Evolutionary conservation across 1,139 yeast species (phyloP).

Genomic region (Nadsonia commutata): DNA sequence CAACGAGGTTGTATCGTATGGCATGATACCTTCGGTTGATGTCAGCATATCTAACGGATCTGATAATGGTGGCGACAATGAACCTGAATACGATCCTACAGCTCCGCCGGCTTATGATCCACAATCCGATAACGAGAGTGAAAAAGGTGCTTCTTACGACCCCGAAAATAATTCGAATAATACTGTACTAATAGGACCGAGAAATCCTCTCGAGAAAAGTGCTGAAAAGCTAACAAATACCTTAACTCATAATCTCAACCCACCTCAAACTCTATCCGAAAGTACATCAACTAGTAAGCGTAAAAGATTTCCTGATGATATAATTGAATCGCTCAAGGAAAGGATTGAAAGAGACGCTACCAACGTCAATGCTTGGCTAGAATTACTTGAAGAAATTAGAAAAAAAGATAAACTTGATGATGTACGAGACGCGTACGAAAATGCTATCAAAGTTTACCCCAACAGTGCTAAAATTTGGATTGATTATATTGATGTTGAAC

Average conservation of each 20-base stretch:
- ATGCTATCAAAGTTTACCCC: constrained; percentile 51
- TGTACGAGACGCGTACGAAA: constrained; percentile 43
- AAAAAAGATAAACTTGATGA: constrained; percentile 50
- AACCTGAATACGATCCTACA: not conserved
- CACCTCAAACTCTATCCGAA: not conserved
- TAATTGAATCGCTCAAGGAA: constrained; percentile 46
- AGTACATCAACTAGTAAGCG: constrained; percentile 13
- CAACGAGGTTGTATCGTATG: not conserved
- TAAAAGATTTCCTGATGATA: constrained; percentile 28
- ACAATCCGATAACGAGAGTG: not conserved
- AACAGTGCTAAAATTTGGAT: constrained; percentile 52
- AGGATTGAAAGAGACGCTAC: constrained; percentile 40
- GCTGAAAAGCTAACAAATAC: not conserved
- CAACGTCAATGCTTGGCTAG: constrained; percentile 43
- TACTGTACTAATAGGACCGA: not conserved
- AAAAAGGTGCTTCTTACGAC: not conserved
- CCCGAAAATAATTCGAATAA: not conserved
- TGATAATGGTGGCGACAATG: not conserved
- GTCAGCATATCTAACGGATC: not conserved
- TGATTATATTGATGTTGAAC: constrained; percentile 52
- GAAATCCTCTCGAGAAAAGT: constrained; percentile 2
- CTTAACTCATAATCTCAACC: not conserved
- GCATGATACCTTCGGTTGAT: too few species aligned
- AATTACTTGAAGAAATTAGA: constrained; percentile 39
- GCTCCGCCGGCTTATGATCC: not conserved